A percentile compares a stretch with the other conserved stretches of the same genome.
Conservation (phyloP, 441 rosid species). For the Euphorbia celastroides region DNA sequence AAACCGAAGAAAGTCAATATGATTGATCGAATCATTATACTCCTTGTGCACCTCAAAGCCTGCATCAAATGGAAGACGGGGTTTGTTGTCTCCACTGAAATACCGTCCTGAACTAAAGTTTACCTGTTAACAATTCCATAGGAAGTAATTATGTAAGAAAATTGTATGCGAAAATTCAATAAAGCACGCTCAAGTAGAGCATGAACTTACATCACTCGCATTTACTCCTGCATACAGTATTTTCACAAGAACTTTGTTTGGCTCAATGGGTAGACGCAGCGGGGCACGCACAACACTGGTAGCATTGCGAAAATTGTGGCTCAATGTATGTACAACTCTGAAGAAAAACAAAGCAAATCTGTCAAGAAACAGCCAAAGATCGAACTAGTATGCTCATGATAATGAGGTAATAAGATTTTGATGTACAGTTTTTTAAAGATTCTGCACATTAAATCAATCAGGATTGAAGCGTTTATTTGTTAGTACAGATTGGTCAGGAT, state of each 20-base stretch:
- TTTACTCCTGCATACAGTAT: conserved; percentile 92
- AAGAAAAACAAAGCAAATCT: conserved; percentile 23
- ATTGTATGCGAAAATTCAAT: conserved; percentile 1
- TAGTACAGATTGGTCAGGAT: background rate
- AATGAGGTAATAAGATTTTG: background rate
- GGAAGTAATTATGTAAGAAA: conserved; percentile 13
- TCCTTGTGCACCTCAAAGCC: conserved; percentile 77
- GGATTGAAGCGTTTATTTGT: background rate
- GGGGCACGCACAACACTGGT: conserved; percentile 49
- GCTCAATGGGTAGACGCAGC: conserved; percentile 57
- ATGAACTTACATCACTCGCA: conserved; percentile 95
- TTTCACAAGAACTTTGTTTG: conserved; percentile 75
- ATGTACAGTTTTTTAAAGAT: background rate
- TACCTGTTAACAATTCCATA: conserved; percentile 43
- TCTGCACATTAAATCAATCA: background rate
- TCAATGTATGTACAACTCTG: conserved; percentile 89
- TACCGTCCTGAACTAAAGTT: conserved; percentile 98
- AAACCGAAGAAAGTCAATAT: conserved; percentile 14
- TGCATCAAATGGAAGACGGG: conserved; percentile 88
- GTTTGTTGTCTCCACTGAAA: conserved; percentile 45
- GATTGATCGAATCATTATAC: conserved; percentile 12
- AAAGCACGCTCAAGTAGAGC: conserved; percentile 13
- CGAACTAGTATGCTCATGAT: background rate
- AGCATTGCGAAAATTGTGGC: conserved; percentile 83
- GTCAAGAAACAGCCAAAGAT: background rate